A percentile compares a stretch with the other conserved stretches of the same genome.
Evolutionary conservation across 768 basidiomycete genomes (phyloP).

Genomic region (Gautieria morchelliformis): DNA sequence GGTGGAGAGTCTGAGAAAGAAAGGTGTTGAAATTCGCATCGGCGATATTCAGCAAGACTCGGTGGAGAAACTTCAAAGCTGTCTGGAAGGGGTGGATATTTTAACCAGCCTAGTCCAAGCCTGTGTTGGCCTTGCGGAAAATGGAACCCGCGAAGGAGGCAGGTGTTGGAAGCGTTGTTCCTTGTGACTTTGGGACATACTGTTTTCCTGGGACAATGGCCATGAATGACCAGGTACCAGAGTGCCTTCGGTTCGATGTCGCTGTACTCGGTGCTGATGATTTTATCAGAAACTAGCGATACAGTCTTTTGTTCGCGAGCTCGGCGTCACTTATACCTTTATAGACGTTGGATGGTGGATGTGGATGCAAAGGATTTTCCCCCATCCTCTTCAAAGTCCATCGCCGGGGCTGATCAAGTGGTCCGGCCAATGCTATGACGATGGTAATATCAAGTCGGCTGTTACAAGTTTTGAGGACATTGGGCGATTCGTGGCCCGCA

Average conservation of each 20-base stretch:
- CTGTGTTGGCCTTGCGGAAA: no score
- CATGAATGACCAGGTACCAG: no score
- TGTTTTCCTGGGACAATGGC: no score
- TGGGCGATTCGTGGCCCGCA: slow-evolving; percentile 20
- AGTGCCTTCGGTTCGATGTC: no score
- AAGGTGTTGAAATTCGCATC: slow-evolving; percentile 14
- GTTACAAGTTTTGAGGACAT: slow-evolving; percentile 19
- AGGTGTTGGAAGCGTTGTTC: no score
- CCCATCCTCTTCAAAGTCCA: not conserved
- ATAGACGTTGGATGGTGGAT: slow-evolving; percentile 27
- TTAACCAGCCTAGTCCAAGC: no score
- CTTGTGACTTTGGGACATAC: no score
- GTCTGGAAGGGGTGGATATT: slow-evolving; percentile 11
- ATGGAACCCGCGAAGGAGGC: no score
- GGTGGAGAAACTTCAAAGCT: slow-evolving; percentile 10
- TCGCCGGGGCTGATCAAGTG: not conserved
- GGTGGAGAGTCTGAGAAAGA: no score
- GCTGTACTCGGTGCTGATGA: no score
- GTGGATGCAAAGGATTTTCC: slow-evolving; percentile 20
- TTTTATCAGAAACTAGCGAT: slow-evolving; percentile 19
- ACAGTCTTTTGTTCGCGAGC: slow-evolving; percentile 16
- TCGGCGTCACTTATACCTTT: slow-evolving; percentile 21
- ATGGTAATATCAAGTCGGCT: slow-evolving; percentile 14
- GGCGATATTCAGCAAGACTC: slow-evolving; percentile 11
- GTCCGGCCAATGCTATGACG: slow-evolving; percentile 11